A percentile compares a stretch with the other conserved stretches of the same genome.
phyloP scores from a whole-genome alignment of 768 basidiomycete species.

The Pulveroboletus sp. region DNA sequence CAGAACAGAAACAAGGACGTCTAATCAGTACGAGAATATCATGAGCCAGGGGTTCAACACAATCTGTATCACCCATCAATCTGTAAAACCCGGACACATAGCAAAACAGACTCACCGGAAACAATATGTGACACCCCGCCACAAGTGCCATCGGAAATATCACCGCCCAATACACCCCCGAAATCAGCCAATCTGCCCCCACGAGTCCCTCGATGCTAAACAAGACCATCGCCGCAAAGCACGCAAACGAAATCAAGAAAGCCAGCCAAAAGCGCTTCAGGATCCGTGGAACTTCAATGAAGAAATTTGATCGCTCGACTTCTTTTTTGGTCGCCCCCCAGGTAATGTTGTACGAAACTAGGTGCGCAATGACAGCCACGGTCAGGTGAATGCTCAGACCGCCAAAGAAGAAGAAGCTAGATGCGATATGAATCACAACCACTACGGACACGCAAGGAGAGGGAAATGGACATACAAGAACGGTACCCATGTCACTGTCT shows the following conservation, averaged over 20 bases:
- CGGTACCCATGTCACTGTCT: slow-evolving; percentile 27
- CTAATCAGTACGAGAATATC: slow-evolving; percentile 69
- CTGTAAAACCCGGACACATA: no score
- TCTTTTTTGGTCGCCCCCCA: slow-evolving; percentile 75
- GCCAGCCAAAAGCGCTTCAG: slow-evolving; percentile 74
- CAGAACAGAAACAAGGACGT: no score
- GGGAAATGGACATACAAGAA: slow-evolving; percentile 42
- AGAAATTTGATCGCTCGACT: slow-evolving; percentile 87
- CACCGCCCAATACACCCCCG: slow-evolving; percentile 65
- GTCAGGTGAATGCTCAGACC: slow-evolving; percentile 54
- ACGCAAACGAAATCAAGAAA: slow-evolving; percentile 50
- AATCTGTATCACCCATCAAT: no score
- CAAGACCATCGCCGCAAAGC: slow-evolving; percentile 55
- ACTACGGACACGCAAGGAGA: no score
- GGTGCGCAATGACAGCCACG: slow-evolving; percentile 52
- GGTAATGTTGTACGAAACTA: slow-evolving; percentile 58
- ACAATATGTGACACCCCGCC: slow-evolving; percentile 56
- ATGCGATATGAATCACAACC: no score
- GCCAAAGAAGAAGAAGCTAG: slow-evolving; percentile 54
- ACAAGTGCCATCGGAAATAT: slow-evolving; percentile 62
- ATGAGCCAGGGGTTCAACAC: slow-evolving; percentile 87
- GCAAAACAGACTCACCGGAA: no score
- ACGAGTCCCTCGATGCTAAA: slow-evolving; percentile 48
- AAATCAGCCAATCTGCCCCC: slow-evolving; percentile 63
- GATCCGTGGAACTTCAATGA: slow-evolving; percentile 85